phyloP scores from a whole-genome alignment of 192 early-diverging fungal genomes.

The Umbelopsis sp. region DNA sequence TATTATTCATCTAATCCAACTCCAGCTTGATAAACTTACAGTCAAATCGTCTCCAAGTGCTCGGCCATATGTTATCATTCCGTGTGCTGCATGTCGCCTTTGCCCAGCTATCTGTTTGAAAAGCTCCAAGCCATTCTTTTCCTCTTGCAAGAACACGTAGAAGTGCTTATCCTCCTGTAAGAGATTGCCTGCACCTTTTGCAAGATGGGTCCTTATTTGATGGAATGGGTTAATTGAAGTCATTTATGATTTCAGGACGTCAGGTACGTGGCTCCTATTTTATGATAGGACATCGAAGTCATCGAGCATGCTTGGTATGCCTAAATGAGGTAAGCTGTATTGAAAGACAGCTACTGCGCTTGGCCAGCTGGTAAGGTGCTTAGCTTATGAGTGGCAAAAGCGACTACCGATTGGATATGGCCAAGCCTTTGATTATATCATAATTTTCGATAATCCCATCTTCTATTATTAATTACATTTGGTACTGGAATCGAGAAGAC shows the following conservation, averaged over 20 bases:
- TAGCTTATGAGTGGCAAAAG: no score
- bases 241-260: neutral
- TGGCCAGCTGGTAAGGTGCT: no score
- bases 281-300: no score
- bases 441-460: no score
- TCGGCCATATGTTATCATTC: conserved; percentile 30
- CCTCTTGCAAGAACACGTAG: conserved; percentile 23
- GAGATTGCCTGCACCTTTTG: neutral
- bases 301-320: neutral
- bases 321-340: neutral
- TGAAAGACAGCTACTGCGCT: neutral
- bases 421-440: no score
- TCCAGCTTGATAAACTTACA: conserved; percentile 12
- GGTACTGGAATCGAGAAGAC: no score
- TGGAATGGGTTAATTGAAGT: conserved; percentile 18
- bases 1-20: neutral
- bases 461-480: no score
- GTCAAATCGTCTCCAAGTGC: conserved; percentile 36
- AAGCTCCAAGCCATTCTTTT: conserved; percentile 19
- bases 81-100: conserved; percentile 24
- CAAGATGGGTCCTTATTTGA: conserved; percentile 11
- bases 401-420: no score
- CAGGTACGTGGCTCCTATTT: no score
- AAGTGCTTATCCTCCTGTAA: conserved; percentile 10
- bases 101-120: conserved; percentile 25